Evolutionary conservation across 192 early-diverging fungal species (phyloP), one percentile per base, ranked within the genome.

Genomic region (Mortierella antarctica): DNA sequence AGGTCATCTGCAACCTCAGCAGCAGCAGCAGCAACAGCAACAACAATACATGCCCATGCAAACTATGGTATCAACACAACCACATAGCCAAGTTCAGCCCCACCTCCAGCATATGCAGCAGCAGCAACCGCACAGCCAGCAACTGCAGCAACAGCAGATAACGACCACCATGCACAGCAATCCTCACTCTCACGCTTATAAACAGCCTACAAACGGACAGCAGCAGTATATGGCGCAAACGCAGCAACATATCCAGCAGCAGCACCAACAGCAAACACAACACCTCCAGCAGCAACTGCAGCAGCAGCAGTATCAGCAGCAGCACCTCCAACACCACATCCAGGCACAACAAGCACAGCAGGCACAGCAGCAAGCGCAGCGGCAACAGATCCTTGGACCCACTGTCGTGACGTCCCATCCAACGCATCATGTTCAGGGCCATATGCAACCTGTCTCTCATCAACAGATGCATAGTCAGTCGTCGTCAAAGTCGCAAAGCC

Each of bases 31-130:
- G 21, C 71, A 73, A 46, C 73, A 74, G 6, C 72, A 76, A 41
- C 73, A 76, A 48, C 74, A 76, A 10, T 76, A 76, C 42, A 41
- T 75, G 45, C 65, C 65, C 15, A n/a, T 62, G 9, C 73, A 74
- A 52, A 42, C 31, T 7, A 53, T 62, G 51, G 61, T 61, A 47
- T 48, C 54, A 15, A 46, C 46, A 2, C 39, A 61, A 12, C 65
- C 59, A 52, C 74, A 62, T 31, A 52, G 52, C 39, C 74, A 68
- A 40, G 40, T 60, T 12, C 74, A 76, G 46, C 55, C 60, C 9
- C 66, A 56, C 18, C 74, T 64, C n/a, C 65, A 69, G 41, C 74
- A 66, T 31, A 52, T 66, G 31, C 17, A 39, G 31, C 70, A 75
- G 20, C 73, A 62, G n/a, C 73, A 76, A 13, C 74, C 57, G 42